A percentile compares a stretch with the other conserved stretches of the same genome.
These are phyloP conservation scores for Stachybotrys elegans DNA, from an alignment of 2,329 filamentous ascomycete genomes.

Conservation along the genomic window DNA sequence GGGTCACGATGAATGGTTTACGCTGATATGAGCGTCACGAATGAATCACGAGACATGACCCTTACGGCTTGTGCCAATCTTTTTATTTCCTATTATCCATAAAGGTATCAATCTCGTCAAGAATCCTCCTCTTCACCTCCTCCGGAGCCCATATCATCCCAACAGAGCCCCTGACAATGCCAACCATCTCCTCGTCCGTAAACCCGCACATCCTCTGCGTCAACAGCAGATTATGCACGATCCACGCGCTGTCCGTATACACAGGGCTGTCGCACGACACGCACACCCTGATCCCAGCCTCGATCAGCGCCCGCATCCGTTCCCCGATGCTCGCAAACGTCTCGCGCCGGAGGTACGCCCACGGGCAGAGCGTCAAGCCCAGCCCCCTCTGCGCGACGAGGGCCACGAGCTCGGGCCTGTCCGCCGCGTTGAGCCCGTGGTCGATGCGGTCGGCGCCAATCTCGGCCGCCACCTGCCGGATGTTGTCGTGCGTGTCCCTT, in stretches of 20 bases:
- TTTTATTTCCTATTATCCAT: too few relatives aligned
- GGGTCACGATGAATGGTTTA: not conserved
- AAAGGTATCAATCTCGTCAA: constrained; percentile 17
- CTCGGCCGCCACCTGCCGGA: constrained; percentile 43
- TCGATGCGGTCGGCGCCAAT: constrained; percentile 62
- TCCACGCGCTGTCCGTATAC: constrained; percentile 58
- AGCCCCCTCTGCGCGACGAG: constrained; percentile 51
- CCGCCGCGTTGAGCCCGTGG: constrained; percentile 60
- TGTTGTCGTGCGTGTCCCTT: constrained; percentile 39
- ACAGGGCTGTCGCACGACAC: constrained; percentile 68
- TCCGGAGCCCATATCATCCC: constrained; percentile 38
- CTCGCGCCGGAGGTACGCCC: constrained; percentile 6
- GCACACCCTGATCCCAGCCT: constrained; percentile 57
- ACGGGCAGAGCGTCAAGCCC: constrained; percentile 63
- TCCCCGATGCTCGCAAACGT: constrained; percentile 41
- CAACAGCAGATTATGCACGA: constrained; percentile 43
- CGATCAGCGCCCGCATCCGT: constrained; percentile 43
- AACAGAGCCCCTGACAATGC: constrained; percentile 29
- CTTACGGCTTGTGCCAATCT: too few relatives aligned
- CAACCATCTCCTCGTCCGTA: constrained; percentile 24
- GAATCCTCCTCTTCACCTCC: constrained; percentile 23
- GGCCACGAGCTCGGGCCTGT: constrained; percentile 51
- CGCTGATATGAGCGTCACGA: not conserved
- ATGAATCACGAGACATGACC: too few relatives aligned
- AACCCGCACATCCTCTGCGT: constrained; percentile 35